phyloP scores from a whole-genome alignment of 2,329 filamentous ascomycete genomes.

The Diplodia intermedia region DNA sequence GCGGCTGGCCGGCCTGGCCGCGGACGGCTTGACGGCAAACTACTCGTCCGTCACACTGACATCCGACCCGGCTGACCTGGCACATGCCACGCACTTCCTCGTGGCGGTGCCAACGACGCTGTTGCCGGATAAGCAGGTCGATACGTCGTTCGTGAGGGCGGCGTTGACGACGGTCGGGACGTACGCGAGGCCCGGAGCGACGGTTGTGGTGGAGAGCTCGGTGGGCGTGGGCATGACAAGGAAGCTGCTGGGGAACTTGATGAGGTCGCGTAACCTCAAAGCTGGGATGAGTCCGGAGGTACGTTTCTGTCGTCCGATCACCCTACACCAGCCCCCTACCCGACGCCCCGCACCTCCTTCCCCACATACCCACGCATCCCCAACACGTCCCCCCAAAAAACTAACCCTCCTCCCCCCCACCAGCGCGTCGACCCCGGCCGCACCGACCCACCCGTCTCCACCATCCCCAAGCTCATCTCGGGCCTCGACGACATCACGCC shows the following conservation, averaged over 20 bases:
- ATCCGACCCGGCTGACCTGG: constrained; percentile 48
- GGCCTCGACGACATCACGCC: constrained; percentile 57
- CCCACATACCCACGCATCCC: constrained; percentile 52
- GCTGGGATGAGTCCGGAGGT: constrained; percentile 51
- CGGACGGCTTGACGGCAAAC: constrained; percentile 34
- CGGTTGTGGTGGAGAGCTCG: constrained; percentile 61
- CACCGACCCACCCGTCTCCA: constrained; percentile 43
- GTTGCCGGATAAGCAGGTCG: constrained; percentile 55
- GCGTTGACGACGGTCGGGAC: constrained; percentile 54
- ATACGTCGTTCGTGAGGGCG: constrained; percentile 56
- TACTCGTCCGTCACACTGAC: constrained; percentile 50
- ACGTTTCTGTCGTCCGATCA: constrained; percentile 44
- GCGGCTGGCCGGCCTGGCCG: constrained; percentile 1
- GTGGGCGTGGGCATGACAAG: constrained; percentile 64
- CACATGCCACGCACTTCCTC: constrained; percentile 59
- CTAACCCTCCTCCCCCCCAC: constrained; percentile 54
- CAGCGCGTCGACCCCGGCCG: constrained; percentile 60
- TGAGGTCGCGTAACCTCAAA: constrained; percentile 36
- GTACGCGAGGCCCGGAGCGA: constrained; percentile 54
- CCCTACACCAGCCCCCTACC: constrained; percentile 32
- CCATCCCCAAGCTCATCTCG: constrained; percentile 63
- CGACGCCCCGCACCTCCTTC: constrained; percentile 61
- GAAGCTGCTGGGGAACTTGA: constrained; percentile 56
- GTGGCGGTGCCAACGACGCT: constrained; percentile 62
- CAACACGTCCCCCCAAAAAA: constrained; percentile 34